Evolutionary conservation across 257 asterid species (phyloP).

Genomic region (Apocynum venetum): DNA sequence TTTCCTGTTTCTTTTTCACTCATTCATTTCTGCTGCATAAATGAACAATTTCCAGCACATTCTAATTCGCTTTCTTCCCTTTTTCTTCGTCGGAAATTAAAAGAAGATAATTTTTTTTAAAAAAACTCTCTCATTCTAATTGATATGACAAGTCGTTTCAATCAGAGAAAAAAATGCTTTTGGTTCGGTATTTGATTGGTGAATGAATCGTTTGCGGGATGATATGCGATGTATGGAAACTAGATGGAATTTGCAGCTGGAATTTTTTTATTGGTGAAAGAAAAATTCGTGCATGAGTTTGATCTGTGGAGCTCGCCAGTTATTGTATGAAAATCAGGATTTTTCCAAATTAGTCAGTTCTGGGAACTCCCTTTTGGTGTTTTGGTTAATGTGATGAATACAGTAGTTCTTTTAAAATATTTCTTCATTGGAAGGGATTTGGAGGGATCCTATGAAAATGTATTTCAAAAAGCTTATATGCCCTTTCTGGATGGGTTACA

Average conservation of each 20-base stretch:
- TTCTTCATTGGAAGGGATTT: background rate
- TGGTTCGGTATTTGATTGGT: background rate
- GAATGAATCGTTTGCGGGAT: background rate
- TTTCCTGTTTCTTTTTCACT: background rate
- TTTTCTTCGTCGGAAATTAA: background rate
- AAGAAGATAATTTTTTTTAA: no score
- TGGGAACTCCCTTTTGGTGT: background rate
- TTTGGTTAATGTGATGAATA: background rate
- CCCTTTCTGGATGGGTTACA: background rate
- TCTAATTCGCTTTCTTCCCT: background rate
- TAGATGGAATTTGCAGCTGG: background rate
- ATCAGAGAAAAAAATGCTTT: background rate
- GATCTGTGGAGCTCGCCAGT: background rate
- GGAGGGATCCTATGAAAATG: background rate
- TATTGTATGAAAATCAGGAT: background rate
- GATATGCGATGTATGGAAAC: background rate
- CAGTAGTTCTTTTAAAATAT: background rate
- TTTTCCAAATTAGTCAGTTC: background rate
- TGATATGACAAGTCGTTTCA: background rate
- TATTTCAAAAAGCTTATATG: background rate
- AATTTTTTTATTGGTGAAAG: no score
- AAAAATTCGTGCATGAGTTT: background rate
- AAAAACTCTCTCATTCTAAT: background rate
- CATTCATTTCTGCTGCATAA: background rate
- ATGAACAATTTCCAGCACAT: background rate